Evolutionary conservation across 176 grass and related monocot genomes (phyloP), one percentile per base, ranked within the genome.

Genomic region (Pharus latifolius): DNA sequence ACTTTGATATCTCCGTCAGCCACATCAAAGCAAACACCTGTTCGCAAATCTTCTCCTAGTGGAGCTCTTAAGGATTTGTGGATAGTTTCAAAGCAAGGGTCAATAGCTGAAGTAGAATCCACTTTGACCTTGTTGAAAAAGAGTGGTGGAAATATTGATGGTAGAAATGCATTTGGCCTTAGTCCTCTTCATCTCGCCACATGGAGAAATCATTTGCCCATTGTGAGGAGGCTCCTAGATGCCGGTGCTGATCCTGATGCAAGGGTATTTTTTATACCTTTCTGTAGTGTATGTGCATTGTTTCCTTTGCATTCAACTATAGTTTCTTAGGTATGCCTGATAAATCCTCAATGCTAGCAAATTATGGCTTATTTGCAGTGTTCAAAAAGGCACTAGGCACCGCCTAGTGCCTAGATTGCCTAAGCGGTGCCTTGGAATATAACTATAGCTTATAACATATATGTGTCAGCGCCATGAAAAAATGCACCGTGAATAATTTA

Each of bases 121-220:
- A 84, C 95, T 73, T 83, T 99, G 53, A 65, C 69, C 50, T 82
- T 80, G 60, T 48, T 94, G 63, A 99, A 99, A 81, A 99, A 94
- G 79, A 74, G 40, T 84, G 90, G 87, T 65, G 84, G 75, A 50
- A 88, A 72, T 59, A 82, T 99, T 52, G 79, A 99, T 8, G 69
- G 71, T 38, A 99, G 90, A 81, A 94, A 99, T 88, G 64, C 76
- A 73, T 91, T 99, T 86, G 95, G 95, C 23, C 95, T 99, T 78
- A 83, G 84, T 79, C 79, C 95, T 28, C 90, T 99, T 60, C 95
- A 99, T 79, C 84, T 99, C 60, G 90, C 95, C 34, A 94, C 95
- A 34, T 99, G 95, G 95, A 93, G 95, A 73, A 99, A 99, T 73
- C 82, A 99, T 77, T 70, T 99, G 40, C 95, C 95, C 51, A 88